A percentile compares a stretch with the other conserved stretches of the same genome.
These are phyloP conservation scores for Starmerella davenportii DNA, from an alignment of 805 yeast species.

Conservation along the genomic window DNA sequence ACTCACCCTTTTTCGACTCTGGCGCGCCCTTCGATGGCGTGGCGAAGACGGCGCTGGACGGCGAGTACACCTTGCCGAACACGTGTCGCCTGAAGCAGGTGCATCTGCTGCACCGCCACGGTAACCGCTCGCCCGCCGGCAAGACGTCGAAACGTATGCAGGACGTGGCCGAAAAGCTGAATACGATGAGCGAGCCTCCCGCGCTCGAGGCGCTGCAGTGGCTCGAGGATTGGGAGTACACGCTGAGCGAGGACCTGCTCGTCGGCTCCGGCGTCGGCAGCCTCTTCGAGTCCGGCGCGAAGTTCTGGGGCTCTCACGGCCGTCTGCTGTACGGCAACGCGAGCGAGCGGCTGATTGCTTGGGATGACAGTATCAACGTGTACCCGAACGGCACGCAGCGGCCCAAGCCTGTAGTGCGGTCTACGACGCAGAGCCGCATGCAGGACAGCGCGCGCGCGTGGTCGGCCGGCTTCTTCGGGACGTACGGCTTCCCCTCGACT, in stretches of 20 bases:
- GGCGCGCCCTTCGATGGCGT: constrained; percentile 24
- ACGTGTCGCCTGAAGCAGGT: constrained; percentile 46
- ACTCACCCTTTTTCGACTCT: constrained; percentile 25
- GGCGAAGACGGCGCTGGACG: constrained; percentile 17
- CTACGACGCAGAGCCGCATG: constrained; percentile 26
- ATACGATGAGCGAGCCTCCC: constrained; percentile 16
- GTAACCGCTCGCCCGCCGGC: constrained; percentile 52
- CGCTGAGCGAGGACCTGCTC: constrained; percentile 22
- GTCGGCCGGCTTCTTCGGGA: constrained; percentile 30
- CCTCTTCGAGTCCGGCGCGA: constrained; percentile 24
- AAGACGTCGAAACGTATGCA: constrained; percentile 27
- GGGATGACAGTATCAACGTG: constrained; percentile 19
- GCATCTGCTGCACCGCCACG: constrained; percentile 57
- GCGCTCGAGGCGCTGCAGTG: constrained; percentile 19
- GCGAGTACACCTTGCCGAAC: constrained; percentile 21
- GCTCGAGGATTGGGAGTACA: constrained; percentile 23
- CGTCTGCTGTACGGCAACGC: constrained; percentile 22
- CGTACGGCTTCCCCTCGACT: constrained; percentile 21
- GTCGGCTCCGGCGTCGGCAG: constrained; percentile 26
- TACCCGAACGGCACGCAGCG: constrained; percentile 21
- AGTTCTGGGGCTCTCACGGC: constrained; percentile 28
- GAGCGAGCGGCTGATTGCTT: constrained; percentile 15
- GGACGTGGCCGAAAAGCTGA: constrained; percentile 22
- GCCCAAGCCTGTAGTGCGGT: constrained; percentile 23
- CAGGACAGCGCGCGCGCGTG: constrained; percentile 27